Base-by-base conservation (phyloP, 331 rosid species). In the Acacia pycnantha region DNA sequence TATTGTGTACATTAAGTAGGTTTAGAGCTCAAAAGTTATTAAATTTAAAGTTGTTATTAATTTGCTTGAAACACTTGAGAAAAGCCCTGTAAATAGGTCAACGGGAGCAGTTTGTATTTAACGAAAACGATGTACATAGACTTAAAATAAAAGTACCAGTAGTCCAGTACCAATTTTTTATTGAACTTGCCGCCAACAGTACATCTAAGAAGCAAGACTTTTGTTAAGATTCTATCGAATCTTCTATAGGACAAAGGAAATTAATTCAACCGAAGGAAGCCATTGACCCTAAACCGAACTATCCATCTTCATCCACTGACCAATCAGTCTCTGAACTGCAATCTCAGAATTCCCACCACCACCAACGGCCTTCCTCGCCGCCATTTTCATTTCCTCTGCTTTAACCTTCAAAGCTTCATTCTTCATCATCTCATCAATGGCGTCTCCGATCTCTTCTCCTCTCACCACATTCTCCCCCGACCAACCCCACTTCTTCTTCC, bases 401-500 rank as follows among this genome's bases (percentile, higher is more conserved):
- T 51, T 61, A 56, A 5, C 51, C 43, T 65, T 86, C 44, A 89
- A 21, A 15, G 6, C 67, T 58, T 83, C 77, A 79, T 81, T 83
- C 22, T 70, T 83, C 97, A 92, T 92, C 86, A 89, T 9, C 86
- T 88, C 94, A 47, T 79, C 82, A 15, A 93, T 86, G 66, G 84
- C 89, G 29, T 76, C 87, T 7, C 86, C 90, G 66, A 90, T 82
- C 61, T 94, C 97, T 14, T 88, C 89, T 1, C 90, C 90, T 26
- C 82, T 85, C 70, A 93, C 88, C 44, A 83, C 8, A 44, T 31
- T 18, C 19, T 82, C 80, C 0, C 81, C 83, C 3, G 37, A 76
- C 97, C 94, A 89, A 4, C 88, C 94, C 97, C 94, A 93, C 2
- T 33, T 54, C 33, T 44, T 79, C 12, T 66, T 86, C 95, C 93